phyloP scores from a whole-genome alignment of 2,329 filamentous ascomycete species.

The Bisporella sp. region DNA sequence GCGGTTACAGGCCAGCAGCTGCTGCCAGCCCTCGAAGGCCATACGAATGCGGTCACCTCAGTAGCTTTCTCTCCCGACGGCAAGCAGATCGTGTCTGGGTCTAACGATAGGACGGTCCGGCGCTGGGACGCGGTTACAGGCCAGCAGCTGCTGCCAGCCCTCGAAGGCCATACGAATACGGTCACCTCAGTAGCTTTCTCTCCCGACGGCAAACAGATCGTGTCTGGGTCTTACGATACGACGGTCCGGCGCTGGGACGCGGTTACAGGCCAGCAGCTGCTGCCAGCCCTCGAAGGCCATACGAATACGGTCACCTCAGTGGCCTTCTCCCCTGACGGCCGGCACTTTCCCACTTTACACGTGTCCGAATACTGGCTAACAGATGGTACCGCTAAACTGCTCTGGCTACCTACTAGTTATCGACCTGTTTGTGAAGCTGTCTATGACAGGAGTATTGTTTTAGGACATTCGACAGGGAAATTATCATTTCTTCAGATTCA shows the following conservation, averaged over 20 bases:
- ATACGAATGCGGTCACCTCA: background rate
- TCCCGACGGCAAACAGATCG: background rate
- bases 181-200: background rate
- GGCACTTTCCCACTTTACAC: background rate
- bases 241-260: no score
- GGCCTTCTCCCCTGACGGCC: background rate
- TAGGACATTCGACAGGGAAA: background rate
- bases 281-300: no score
- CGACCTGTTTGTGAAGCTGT: background rate
- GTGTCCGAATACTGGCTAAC: conserved; percentile 5
- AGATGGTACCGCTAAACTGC: conserved; percentile 2
- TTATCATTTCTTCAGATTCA: background rate
- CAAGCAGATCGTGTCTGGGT: background rate
- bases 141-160: background rate
- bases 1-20: background rate
- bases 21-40: background rate
- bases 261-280: no score
- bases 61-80: background rate
- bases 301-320: background rate
- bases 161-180: conserved; percentile 1
- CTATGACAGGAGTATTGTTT: background rate
- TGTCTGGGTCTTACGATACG: no score
- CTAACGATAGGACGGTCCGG: background rate
- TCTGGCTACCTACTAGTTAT: background rate
- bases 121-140: background rate